Conservation (phyloP, 2,329 filamentous ascomycete species). For the Aspergillus eucalypticola region DNA sequence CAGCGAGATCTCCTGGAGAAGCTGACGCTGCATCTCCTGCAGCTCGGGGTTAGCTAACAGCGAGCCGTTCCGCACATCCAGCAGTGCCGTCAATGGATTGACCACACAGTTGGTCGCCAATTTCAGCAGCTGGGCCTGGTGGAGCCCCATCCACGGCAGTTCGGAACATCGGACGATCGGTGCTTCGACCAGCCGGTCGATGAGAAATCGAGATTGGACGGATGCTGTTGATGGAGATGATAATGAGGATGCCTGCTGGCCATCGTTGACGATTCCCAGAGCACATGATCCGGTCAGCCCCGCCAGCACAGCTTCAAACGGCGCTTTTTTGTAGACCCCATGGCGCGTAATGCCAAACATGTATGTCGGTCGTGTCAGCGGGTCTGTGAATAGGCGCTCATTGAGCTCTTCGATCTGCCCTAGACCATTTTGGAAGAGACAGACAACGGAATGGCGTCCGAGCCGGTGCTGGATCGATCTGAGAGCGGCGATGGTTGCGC, state of each 20-base stretch:
- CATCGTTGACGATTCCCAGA: background rate
- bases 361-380: background rate
- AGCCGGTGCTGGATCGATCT: slow-evolving; percentile 8
- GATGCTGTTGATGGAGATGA: background rate
- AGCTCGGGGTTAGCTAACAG: background rate
- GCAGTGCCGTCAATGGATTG: slow-evolving; percentile 7
- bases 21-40: background rate
- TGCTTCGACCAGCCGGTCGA: background rate
- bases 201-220: background rate
- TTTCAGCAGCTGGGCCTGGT: slow-evolving; percentile 6
- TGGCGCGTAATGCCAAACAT: slow-evolving; percentile 9
- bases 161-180: slow-evolving; percentile 1
- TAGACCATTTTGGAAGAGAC: slow-evolving; percentile 7
- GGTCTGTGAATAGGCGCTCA: slow-evolving; percentile 1
- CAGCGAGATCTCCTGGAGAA: slow-evolving; percentile 5
- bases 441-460: slow-evolving; percentile 5
- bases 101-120: slow-evolving; percentile 6
- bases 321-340: slow-evolving; percentile 2
- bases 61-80: slow-evolving; percentile 2
- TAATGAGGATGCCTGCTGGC: background rate
- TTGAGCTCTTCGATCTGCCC: slow-evolving; percentile 6
- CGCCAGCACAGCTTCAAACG: slow-evolving; percentile 1
- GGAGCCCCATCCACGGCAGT: background rate
- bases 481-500: slow-evolving; percentile 5
- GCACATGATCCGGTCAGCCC: background rate